Evolutionary conservation across 495 filamentous ascomycete species (phyloP), one percentile per base, ranked within the genome.

Genomic region (Polyplosphaeria fusca): DNA sequence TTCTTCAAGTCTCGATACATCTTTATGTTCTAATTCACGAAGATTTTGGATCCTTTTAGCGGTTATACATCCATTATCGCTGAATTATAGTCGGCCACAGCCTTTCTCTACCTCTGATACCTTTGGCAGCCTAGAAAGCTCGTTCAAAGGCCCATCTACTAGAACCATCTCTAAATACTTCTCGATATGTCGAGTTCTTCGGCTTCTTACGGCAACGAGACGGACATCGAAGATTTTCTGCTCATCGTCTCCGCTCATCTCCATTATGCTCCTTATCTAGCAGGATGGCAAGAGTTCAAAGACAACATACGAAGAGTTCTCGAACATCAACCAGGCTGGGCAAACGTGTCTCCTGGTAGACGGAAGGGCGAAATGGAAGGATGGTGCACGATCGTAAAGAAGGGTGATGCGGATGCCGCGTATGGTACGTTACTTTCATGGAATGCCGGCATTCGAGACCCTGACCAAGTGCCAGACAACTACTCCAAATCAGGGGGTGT

Each of bases 261-360:
- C 5, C 43, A 52, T 3, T 27, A 54, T 43, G 43, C 47, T 3
- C 57, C 56, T 4, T 52, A 43, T 22, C 22, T 60, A 12, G 35
- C 47, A 7, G 47, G 22, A 3, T 66, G 63, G 63, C 26, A 58
- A 48, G 44, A 55, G 13, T 61, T 62, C 38, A 66, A 66, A 49
- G 63, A 66, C 27, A 20, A 59, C 27, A 30, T 62, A 13, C 47
- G 63, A 11, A 47, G 27, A 12, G 25, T 37, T 13, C 32, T 62
- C 2, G 42, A 49, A 0, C 20, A 45, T 9, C 58, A 66, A 24
- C 63, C 63, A 7, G 58, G 58, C 12, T 66, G 63, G 63, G 45
- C 54, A 28, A 44, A 62, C 3, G 54, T 66, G 14, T 28, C 20
- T 18, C 19, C 28, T 18, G 47, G 51, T 19, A 30, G 9, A 11